Evolutionary conservation across 164 flowering plant species (phyloP).

Genomic region (Liriodendron chinense): DNA sequence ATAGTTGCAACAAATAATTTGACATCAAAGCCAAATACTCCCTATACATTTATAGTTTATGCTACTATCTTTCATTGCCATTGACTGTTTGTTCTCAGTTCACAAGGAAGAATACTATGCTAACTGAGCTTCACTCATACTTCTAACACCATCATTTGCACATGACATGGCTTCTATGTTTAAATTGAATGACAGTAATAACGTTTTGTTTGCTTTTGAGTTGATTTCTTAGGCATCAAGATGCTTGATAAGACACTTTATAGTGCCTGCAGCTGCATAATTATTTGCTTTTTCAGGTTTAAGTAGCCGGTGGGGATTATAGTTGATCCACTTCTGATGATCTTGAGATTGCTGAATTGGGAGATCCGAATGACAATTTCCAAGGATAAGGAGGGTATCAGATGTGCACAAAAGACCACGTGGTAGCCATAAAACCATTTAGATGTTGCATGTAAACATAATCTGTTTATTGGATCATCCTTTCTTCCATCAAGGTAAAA

Average conservation of each 20-base stretch:
- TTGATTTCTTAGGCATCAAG: neutral
- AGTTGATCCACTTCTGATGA: constrained; percentile 73
- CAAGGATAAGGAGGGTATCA: constrained; percentile 68
- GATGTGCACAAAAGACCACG: constrained; percentile 70
- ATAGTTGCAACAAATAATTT: no score
- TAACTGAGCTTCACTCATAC: neutral
- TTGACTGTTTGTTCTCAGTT: no score
- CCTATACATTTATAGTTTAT: no score
- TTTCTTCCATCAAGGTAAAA: neutral
- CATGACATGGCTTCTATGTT: neutral
- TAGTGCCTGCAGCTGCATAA: neutral
- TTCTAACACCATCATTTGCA: neutral
- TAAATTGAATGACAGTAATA: neutral
- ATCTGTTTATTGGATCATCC: neutral
- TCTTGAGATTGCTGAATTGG: constrained; percentile 78
- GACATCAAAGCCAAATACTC: no score
- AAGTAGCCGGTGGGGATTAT: constrained; percentile 72
- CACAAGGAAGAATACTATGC: no score
- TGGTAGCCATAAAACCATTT: constrained; percentile 66
- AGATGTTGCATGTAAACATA: neutral
- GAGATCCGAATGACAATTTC: constrained; percentile 80
- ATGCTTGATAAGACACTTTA: neutral
- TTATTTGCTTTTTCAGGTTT: constrained; percentile 46
- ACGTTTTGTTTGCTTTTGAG: neutral
- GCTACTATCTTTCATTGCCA: no score